Percentiles rank a stretch among this genome's conserved stretches.
Conservation (phyloP, 441 rosid genomes). For the Corymbia calophylla region DNA sequence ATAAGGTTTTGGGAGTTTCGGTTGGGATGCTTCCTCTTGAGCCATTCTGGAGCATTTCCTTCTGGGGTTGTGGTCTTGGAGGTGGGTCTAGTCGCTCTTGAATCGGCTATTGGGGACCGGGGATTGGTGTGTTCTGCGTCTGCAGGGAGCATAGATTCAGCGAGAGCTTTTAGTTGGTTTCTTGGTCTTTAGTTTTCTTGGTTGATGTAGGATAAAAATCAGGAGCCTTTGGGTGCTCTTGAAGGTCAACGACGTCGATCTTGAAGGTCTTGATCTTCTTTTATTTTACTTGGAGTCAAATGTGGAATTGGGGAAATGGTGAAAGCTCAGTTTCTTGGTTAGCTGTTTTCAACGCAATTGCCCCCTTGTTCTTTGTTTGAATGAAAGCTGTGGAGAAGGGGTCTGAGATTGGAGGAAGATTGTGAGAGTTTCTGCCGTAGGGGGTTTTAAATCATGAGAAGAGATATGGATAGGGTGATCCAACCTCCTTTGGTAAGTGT, state of each 20-base stretch:
- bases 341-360: neutral
- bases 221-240: neutral
- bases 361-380: neutral
- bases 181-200: conserved; percentile 1
- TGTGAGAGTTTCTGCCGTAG: conserved; percentile 6
- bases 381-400: conserved; percentile 5
- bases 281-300: neutral
- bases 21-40: neutral
- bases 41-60: conserved; percentile 8
- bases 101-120: conserved; percentile 5
- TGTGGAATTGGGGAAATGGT: conserved; percentile 2
- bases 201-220: neutral
- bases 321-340: neutral
- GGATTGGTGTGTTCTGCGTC: conserved; percentile 4
- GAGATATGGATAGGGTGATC: conserved; percentile 50
- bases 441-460: conserved; percentile 9
- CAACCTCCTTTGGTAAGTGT: conserved; percentile 71
- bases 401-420: conserved; percentile 17
- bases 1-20: conserved; percentile 19
- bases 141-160: neutral
- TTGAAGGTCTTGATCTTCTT: neutral
- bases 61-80: conserved; percentile 20
- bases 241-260: neutral
- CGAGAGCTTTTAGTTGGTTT: neutral
- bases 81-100: conserved; percentile 16